These are phyloP conservation scores for Pichia sp. DNA, from an alignment of 1,139 yeast genomes.

Conservation along the genomic window DNA sequence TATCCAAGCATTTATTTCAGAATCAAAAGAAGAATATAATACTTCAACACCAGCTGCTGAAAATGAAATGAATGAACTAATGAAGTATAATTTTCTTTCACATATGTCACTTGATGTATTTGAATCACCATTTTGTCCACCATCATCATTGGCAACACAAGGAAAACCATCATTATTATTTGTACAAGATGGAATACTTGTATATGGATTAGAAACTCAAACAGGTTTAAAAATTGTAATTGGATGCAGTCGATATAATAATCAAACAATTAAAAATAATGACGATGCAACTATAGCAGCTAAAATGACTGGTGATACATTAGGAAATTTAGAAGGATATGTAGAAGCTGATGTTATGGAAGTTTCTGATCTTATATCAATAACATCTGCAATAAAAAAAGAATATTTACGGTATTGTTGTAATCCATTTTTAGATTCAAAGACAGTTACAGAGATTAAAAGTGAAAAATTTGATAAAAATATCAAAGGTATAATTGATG, in stretches of 20 bases:
- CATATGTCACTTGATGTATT: slow-evolving; percentile 66
- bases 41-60: slow-evolving; percentile 2
- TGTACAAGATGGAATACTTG: slow-evolving; percentile 54
- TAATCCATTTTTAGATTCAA: slow-evolving; percentile 46
- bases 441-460: slow-evolving; percentile 27
- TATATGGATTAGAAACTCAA: slow-evolving; percentile 56
- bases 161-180: slow-evolving; percentile 38
- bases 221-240: slow-evolving; percentile 56
- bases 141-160: slow-evolving; percentile 20
- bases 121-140: slow-evolving; percentile 38
- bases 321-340: slow-evolving; percentile 26
- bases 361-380: neutral
- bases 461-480: slow-evolving; percentile 37
- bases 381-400: slow-evolving; percentile 26
- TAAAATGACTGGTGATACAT: slow-evolving; percentile 20
- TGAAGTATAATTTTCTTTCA: slow-evolving; percentile 56
- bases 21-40: slow-evolving; percentile 18
- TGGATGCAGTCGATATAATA: slow-evolving; percentile 32
- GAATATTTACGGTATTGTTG: slow-evolving; percentile 44
- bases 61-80: slow-evolving; percentile 37
- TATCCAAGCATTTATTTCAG: slow-evolving; percentile 41
- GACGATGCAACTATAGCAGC: slow-evolving; percentile 19
- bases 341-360: slow-evolving; percentile 34
- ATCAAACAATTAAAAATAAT: neutral
- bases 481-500: slow-evolving; percentile 33